Conservation (phyloP, 2,329 filamentous ascomycete genomes). For the Colletotrichum sp. region DNA sequence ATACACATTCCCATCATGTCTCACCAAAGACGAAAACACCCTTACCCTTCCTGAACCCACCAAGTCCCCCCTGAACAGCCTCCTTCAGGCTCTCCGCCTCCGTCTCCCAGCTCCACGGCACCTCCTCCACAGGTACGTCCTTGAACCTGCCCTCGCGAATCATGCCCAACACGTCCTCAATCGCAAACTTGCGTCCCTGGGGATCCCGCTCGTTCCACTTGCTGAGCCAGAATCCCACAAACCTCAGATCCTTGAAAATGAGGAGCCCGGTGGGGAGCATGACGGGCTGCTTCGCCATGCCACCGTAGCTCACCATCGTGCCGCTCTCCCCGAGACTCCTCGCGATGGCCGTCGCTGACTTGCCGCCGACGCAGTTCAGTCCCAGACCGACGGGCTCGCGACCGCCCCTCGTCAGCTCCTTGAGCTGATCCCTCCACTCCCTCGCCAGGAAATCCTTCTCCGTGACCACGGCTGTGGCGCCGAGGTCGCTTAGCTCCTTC, state of each 20-base stretch:
- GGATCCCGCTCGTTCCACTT: slow-evolving; percentile 82
- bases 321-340: slow-evolving; percentile 73
- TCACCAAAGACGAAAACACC: slow-evolving; percentile 83
- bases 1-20: slow-evolving; percentile 42
- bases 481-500: slow-evolving; percentile 57
- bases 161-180: slow-evolving; percentile 83
- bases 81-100: slow-evolving; percentile 70
- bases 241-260: slow-evolving; percentile 91
- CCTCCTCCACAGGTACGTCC: slow-evolving; percentile 82
- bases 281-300: slow-evolving; percentile 90
- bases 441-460: slow-evolving; percentile 59
- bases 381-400: slow-evolving; percentile 77
- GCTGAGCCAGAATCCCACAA: slow-evolving; percentile 95
- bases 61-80: slow-evolving; percentile 82
- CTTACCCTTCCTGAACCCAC: slow-evolving; percentile 87
- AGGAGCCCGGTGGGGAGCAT: slow-evolving; percentile 80
- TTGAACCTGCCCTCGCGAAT: slow-evolving; percentile 78
- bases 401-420: slow-evolving; percentile 72
- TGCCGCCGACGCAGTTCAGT: slow-evolving; percentile 93
- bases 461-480: slow-evolving; percentile 62
- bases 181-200: slow-evolving; percentile 75
- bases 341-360: slow-evolving; percentile 79
- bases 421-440: slow-evolving; percentile 66
- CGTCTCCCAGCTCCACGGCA: slow-evolving; percentile 85
- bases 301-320: slow-evolving; percentile 91